Evolutionary conservation across 768 basidiomycete genomes (phyloP), one percentile per base, ranked within the genome.

Genomic region (Obba rivulosa): DNA sequence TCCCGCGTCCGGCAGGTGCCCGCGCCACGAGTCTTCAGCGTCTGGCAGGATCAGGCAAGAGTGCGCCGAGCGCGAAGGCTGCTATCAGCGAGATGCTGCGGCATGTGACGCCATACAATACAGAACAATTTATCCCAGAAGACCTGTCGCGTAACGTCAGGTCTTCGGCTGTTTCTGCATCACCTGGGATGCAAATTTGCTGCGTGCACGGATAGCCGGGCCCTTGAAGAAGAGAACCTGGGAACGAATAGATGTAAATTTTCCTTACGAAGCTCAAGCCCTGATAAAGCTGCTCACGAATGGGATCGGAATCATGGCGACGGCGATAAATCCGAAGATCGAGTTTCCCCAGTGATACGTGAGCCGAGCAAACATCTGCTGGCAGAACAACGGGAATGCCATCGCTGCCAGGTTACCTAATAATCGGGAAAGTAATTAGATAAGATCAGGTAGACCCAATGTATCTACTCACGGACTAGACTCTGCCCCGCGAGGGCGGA

Each of bases 401-500:
- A 66, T 63, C 1, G 67, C 74, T 54, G 66, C 59, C 20, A 66
- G 37, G 54, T 71, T 72, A n/a, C 70, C 67, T 74, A 45, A 4
- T 21, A 39, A 2, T 20, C 18, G 13, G 38, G 24, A 16, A 13
- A 36, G 13, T 35, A 7, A 28, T n/a, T 16, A 18, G 35, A 31
- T n/a, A 13, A 31, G 28, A 31, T 31, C 28, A 31, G 28, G 13
- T 13, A 31, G 13, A 5, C 13, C 7, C 28, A 31, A 31, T 31
- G 28, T 7, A 46, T 39, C 48, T 24, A 63, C 69, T 38, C 57
- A 69, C 79, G 71, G 46, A 64, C 66, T 25, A 80, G 63, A 34
- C 69, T 74, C 53, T 77, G 76, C 0, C 72, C 79, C 0, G 79
- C 80, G 43, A 79, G 66, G 0, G 77, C 80, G 9, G 75, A 77